Evolutionary conservation across 1,284 basidiomycete genomes (phyloP).

Genomic region (Coniophora puteana): DNA sequence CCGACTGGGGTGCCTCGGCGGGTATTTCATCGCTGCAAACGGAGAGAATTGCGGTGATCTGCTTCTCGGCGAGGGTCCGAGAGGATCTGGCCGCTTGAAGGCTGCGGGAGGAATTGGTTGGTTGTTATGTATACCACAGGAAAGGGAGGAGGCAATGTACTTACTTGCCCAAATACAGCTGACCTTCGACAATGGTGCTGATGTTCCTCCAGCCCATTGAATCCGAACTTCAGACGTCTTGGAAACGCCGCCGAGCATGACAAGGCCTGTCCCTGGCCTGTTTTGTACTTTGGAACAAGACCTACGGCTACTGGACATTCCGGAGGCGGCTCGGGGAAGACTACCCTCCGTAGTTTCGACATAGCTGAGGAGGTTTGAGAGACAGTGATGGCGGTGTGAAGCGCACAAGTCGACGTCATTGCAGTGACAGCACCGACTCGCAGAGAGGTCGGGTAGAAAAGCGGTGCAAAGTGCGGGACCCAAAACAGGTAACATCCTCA

Average conservation of each 20-base stretch:
- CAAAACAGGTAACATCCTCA: conserved; percentile 20
- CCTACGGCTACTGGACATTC: conserved; percentile 12
- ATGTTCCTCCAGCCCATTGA: conserved; percentile 72
- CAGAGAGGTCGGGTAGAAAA: conserved; percentile 22
- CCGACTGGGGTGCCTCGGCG: conserved; percentile 69
- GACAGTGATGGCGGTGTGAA: conserved; percentile 27
- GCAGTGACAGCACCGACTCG: conserved; percentile 29
- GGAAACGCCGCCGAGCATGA: conserved; percentile 27
- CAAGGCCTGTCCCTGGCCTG: conserved; percentile 17
- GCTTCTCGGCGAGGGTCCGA: conserved; percentile 67
- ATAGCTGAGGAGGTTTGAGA: conserved; percentile 16
- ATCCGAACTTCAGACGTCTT: conserved; percentile 16
- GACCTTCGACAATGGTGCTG: conserved; percentile 63
- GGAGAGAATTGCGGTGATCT: conserved; percentile 74
- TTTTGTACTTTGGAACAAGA: conserved; percentile 31
- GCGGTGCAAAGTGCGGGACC: conserved; percentile 18
- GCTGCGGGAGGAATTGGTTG: conserved; percentile 34
- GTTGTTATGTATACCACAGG: conserved; percentile 14
- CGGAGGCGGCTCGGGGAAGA: conserved; percentile 26
- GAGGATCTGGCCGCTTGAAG: conserved; percentile 69
- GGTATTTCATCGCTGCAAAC: conserved; percentile 72
- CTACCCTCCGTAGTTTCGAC: conserved; percentile 29
- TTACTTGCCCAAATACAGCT: conserved; percentile 75
- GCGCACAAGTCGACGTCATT: conserved; percentile 24
- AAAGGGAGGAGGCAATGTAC: conserved; percentile 27